These are phyloP conservation scores for Choricystis sp. DNA, from an alignment of 139 green algal genomes.

Conservation along the genomic window DNA sequence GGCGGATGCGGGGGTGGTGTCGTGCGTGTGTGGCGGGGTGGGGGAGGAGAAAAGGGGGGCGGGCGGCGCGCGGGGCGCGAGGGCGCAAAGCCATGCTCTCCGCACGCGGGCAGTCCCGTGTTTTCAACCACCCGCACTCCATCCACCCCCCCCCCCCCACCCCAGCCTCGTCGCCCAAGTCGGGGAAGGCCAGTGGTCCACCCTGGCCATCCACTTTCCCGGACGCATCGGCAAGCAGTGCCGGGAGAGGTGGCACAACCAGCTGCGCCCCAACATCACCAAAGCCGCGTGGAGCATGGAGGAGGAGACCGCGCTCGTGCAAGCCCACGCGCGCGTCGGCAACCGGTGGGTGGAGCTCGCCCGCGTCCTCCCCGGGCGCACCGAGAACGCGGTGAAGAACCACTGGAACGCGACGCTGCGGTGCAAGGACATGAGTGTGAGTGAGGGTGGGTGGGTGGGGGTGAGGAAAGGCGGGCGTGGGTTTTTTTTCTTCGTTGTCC, in stretches of 20 bases:
- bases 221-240: constrained; percentile 71
- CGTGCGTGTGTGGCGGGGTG: no score
- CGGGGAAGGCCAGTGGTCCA: constrained; percentile 32
- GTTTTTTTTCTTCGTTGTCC: no score
- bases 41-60: no score
- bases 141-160: neutral
- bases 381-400: constrained; percentile 79
- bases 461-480: no score
- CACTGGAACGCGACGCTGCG: constrained; percentile 63
- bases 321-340: constrained; percentile 23
- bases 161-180: neutral
- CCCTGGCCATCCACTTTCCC: constrained; percentile 33
- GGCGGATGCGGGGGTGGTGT: no score
- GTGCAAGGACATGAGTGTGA: constrained; percentile 29
- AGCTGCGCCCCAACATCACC: constrained; percentile 49
- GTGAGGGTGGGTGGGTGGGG: no score
- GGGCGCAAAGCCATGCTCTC: no score
- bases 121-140: neutral
- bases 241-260: constrained; percentile 61
- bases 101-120: no score
- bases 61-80: no score
- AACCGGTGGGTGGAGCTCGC: constrained; percentile 57
- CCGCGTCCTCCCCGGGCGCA: constrained; percentile 44
- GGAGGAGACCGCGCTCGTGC: constrained; percentile 33
- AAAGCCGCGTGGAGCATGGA: constrained; percentile 50